These are phyloP conservation scores for Chalciporus sphaerocephalus DNA, from an alignment of 768 basidiomycete species.

Conservation along the genomic window DNA sequence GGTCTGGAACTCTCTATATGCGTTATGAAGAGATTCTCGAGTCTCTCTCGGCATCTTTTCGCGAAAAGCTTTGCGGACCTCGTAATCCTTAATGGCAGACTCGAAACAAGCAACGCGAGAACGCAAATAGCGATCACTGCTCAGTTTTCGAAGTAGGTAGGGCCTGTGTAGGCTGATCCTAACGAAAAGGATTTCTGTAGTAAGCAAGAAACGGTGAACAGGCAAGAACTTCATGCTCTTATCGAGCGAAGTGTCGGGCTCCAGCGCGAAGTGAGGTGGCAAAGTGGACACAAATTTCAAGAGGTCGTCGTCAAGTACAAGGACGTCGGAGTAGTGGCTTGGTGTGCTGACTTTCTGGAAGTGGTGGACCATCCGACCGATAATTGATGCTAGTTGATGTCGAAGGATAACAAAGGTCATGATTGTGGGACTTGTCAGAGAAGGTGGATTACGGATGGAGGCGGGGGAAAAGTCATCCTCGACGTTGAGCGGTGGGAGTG, in stretches of 20 bases:
- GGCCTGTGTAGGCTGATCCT: conserved; percentile 83
- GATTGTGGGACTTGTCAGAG: conserved; percentile 66
- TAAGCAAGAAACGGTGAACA: conserved; percentile 81
- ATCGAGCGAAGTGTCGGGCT: conserved; percentile 77
- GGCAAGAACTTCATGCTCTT: conserved; percentile 61
- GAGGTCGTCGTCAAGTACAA: conserved; percentile 78
- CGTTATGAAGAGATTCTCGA: conserved; percentile 69
- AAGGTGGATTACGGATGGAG: conserved; percentile 46
- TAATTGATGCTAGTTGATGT: conserved; percentile 76
- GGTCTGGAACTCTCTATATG: conserved; percentile 83
- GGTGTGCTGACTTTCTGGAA: conserved; percentile 81
- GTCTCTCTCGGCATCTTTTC: conserved; percentile 58
- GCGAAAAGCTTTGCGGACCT: conserved; percentile 68
- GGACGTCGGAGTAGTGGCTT: conserved; percentile 80
- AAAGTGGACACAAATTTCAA: conserved; percentile 69
- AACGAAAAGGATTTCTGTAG: conserved; percentile 86
- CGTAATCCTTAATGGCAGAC: conserved; percentile 82
- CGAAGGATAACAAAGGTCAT: conserved; percentile 89
- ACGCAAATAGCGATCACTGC: conserved; percentile 74
- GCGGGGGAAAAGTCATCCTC: conserved; percentile 52
- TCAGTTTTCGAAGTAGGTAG: conserved; percentile 71
- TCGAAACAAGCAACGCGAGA: conserved; percentile 88
- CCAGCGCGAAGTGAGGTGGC: conserved; percentile 73
- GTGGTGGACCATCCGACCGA: conserved; percentile 88
- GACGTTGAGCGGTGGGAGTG: conserved; percentile 68